A percentile compares a stretch with the other conserved stretches of the same genome.
Evolutionary conservation across 768 basidiomycete genomes (phyloP).

Genomic region (Naganishia randhawae): DNA sequence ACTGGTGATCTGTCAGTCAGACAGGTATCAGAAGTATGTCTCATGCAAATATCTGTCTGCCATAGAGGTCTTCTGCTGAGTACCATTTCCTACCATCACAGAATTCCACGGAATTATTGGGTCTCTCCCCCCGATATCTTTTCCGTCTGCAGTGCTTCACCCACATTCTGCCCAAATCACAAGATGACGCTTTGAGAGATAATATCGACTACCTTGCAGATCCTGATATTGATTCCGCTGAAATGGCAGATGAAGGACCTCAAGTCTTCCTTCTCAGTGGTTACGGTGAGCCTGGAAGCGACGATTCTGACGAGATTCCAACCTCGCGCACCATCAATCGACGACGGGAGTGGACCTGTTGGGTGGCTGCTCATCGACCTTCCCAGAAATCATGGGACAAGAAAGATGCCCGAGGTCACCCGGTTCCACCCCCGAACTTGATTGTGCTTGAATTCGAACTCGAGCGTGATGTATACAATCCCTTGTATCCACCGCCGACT

Average conservation of each 20-base stretch:
- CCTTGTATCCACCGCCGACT: conserved; percentile 58
- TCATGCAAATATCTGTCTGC: background rate
- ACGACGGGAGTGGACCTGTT: conserved; percentile 49
- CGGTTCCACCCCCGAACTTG: conserved; percentile 50
- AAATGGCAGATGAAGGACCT: conserved; percentile 53
- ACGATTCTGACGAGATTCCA: conserved; percentile 39
- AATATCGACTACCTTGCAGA: conserved; percentile 67
- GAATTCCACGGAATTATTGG: conserved; percentile 73
- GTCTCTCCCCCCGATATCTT: conserved; percentile 65
- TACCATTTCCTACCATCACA: conserved; percentile 41
- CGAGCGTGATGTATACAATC: conserved; percentile 66
- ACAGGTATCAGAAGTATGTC: conserved; percentile 72
- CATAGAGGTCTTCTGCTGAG: background rate
- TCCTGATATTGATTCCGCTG: conserved; percentile 52
- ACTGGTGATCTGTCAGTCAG: conserved; percentile 60
- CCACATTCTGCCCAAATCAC: conserved; percentile 63
- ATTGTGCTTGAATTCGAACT: conserved; percentile 78
- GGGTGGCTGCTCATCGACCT: conserved; percentile 50
- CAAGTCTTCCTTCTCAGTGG: conserved; percentile 64
- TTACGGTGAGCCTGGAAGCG: conserved; percentile 63
- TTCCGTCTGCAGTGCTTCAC: conserved; percentile 72
- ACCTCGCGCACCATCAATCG: conserved; percentile 26
- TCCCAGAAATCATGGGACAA: conserved; percentile 40
- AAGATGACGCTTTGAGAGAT: conserved; percentile 67
- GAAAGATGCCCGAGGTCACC: conserved; percentile 56